Base-by-base conservation (phyloP, 495 filamentous ascomycete genomes). In the Penicillium cataractarum region DNA sequence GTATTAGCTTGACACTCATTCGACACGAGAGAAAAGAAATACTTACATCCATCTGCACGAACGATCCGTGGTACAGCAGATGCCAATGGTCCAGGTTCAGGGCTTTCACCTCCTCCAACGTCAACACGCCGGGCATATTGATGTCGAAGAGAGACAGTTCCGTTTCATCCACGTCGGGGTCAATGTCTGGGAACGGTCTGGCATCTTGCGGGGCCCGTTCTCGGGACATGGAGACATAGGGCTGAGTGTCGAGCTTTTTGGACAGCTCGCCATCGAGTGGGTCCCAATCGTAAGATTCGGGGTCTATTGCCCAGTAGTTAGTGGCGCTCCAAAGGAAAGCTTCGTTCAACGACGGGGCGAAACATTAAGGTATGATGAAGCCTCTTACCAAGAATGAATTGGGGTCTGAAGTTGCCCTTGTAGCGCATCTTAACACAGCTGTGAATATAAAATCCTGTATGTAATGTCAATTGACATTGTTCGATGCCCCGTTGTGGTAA, bases 371-470 rank as follows among this genome's bases (percentile, higher is more conserved):
- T 0, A 35, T 13, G 8, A 12, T 6, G 29, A 21, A 4, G 19
- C 9, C 6, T 54, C 76, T 67, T 59, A 85, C 83, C 87, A 29
- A 98, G 82, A 19, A 99, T 81, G 63, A 92, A 89, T 69, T 93
- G 89, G 1, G 95, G 94, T 13, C 80, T 77, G 75, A 92, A 99
- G 44, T 91, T 85, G 60, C 86, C 92, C 78, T 99, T 99, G 80
- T 99, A 99, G 61, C 84, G 81, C 91, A 93, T 92, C 68, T 93
- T 93, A 44, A 82, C 77, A 69, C 89, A 92, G 29, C 75, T 80
- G 60, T 89, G 89, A 57, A 92, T 91, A 64, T 91, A 91, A 73
- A 82, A 91, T 12, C 86, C 86, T 88, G 53, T 6, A 42, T 50
- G 29, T 15, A 6, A 4, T 29, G 33, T 52, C 19, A 52, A 19